phyloP scores from a whole-genome alignment of 441 rosid genomes.

The Croton setiger region DNA sequence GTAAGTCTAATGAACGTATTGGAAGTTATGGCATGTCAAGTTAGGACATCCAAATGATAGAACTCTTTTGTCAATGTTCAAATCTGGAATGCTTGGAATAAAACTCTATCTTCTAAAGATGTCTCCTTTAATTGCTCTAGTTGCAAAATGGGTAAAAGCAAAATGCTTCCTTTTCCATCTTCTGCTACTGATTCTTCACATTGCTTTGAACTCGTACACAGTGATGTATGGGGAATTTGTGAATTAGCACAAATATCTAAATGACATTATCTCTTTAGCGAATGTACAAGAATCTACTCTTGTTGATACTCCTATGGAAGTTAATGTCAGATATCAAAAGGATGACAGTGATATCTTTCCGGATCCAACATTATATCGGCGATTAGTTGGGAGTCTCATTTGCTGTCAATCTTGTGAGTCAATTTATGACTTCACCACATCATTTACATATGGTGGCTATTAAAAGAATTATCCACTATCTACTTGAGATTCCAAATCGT shows the following conservation, averaged over 20 bases:
- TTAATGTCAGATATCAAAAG: too few relatives aligned
- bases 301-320: too few relatives aligned
- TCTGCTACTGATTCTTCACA: not conserved
- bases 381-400: conserved; percentile 3
- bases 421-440: not conserved
- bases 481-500: too few relatives aligned
- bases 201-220: not conserved
- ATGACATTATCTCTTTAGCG: too few relatives aligned
- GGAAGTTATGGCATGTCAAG: not conserved
- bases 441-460: too few relatives aligned
- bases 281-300: not conserved
- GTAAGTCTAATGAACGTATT: too few relatives aligned
- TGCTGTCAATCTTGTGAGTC: not conserved
- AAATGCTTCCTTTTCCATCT: not conserved
- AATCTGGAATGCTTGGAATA: too few relatives aligned
- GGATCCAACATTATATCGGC: not conserved
- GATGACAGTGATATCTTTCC: too few relatives aligned
- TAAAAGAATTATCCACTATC: too few relatives aligned
- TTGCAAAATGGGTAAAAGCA: not conserved
- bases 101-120: not conserved
- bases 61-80: not conserved
- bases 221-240: not conserved
- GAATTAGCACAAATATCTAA: conserved; percentile 4
- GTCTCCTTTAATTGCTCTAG: not conserved
- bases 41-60: conserved; percentile 5